A percentile compares a stretch with the other conserved stretches of the same genome.
These are phyloP conservation scores for Scedosporium boydii DNA, from an alignment of 2,329 filamentous ascomycete genomes.

Conservation along the genomic window DNA sequence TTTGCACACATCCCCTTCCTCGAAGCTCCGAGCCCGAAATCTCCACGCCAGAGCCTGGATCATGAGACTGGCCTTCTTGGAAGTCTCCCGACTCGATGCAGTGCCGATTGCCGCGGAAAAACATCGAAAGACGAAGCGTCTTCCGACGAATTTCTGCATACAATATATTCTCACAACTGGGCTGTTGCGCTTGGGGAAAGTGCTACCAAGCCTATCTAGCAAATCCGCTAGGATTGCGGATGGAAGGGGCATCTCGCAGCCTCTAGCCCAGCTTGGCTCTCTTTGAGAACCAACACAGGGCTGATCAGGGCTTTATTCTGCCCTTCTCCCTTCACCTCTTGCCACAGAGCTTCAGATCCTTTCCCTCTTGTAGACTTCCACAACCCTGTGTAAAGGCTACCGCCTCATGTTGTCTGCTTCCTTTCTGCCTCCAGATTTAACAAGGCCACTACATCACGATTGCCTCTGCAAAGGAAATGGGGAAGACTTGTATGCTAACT, in stretches of 20 bases:
- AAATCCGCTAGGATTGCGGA: not conserved
- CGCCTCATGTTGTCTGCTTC: not conserved
- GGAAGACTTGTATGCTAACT: slow-evolving; percentile 20
- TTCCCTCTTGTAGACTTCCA: not conserved
- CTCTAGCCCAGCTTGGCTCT: not conserved
- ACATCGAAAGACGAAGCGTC: not conserved
- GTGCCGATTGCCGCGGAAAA: not conserved
- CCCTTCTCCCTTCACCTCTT: no score
- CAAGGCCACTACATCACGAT: not conserved
- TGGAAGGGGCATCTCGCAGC: not conserved
- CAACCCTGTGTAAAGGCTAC: not conserved
- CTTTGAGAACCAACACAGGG: no score
- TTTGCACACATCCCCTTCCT: no score
- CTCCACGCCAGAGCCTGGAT: not conserved
- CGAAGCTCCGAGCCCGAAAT: not conserved
- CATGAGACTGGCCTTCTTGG: not conserved
- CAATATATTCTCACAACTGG: not conserved
- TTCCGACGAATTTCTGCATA: not conserved
- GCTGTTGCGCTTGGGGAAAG: not conserved
- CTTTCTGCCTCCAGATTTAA: not conserved
- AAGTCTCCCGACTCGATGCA: not conserved
- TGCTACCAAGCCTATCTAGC: no score
- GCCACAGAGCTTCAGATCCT: no score
- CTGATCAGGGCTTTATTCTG: no score
- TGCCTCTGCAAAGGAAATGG: not conserved